Conservation (phyloP, 2,329 filamentous ascomycete genomes). For the Colletotrichum noveboracense region DNA sequence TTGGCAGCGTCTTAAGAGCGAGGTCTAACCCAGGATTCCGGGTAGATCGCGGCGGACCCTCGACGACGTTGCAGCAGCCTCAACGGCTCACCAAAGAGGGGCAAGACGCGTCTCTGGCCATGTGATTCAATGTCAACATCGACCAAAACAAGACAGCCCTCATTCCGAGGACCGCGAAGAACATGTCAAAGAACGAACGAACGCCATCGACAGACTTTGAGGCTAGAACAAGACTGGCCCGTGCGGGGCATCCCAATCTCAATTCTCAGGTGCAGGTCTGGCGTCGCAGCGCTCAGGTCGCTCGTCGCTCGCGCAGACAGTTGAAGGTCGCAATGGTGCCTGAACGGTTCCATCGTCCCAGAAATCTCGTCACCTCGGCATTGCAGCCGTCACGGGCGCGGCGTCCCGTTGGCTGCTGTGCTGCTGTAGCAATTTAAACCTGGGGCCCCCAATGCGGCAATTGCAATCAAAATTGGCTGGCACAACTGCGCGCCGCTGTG, state of each 20-base stretch:
- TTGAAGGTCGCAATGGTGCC: not conserved
- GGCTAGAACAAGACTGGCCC: not conserved
- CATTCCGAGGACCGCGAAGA: not conserved
- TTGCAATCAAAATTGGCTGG: constrained; percentile 10
- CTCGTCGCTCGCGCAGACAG: not conserved
- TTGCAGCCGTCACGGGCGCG: not conserved
- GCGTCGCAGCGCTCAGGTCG: not conserved
- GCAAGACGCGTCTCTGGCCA: not conserved
- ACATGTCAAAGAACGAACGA: not conserved
- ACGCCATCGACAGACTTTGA: not conserved
- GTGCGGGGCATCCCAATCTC: not conserved
- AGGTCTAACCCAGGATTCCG: not conserved
- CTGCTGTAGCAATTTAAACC: constrained; percentile 7
- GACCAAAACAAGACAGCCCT: not conserved
- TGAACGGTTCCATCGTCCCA: not conserved
- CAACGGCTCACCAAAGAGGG: not conserved
- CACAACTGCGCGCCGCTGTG: not conserved
- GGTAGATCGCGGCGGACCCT: not conserved
- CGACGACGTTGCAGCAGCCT: constrained; percentile 6
- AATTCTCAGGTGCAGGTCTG: not conserved
- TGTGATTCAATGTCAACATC: not conserved
- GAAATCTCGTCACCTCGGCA: not conserved
- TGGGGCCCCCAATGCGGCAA: constrained; percentile 1
- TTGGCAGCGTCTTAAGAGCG: not conserved
- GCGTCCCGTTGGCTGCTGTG: constrained; percentile 1